phyloP scores from a whole-genome alignment of 2,329 filamentous ascomycete genomes.

The Claviceps sp. region DNA sequence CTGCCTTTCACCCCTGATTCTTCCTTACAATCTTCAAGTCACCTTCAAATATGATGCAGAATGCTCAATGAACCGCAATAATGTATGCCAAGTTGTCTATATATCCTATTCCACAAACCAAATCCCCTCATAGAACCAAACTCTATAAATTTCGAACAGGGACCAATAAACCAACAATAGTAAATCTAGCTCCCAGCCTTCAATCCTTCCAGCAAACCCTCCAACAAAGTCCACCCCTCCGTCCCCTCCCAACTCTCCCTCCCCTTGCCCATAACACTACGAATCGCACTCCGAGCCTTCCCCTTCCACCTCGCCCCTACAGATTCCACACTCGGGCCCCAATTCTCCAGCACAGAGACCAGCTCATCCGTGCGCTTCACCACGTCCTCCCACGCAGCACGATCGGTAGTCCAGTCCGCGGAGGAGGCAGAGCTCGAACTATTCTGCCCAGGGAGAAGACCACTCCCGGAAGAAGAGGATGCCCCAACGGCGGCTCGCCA shows the following conservation, averaged over 20 bases:
- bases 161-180: neutral
- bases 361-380: conserved; percentile 70
- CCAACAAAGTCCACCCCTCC: conserved; percentile 50
- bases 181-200: conserved; percentile 17
- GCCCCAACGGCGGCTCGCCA: conserved; percentile 61
- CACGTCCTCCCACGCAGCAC: conserved; percentile 55
- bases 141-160: neutral
- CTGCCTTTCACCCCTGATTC: too few relatives aligned
- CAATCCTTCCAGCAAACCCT: conserved; percentile 41
- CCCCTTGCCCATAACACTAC: conserved; percentile 70
- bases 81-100: too few relatives aligned
- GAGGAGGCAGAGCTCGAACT: neutral
- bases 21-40: too few relatives aligned
- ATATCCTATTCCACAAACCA: too few relatives aligned
- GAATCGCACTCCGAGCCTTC: conserved; percentile 73
- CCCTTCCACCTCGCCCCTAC: conserved; percentile 76
- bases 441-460: conserved; percentile 27
- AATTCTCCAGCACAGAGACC: conserved; percentile 71
- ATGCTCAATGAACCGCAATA: too few relatives aligned
- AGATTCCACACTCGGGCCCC: conserved; percentile 49
- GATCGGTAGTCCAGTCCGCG: conserved; percentile 35
- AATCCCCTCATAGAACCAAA: neutral
- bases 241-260: conserved; percentile 74
- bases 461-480: conserved; percentile 33
- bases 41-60: too few relatives aligned